Conservation (phyloP, 768 basidiomycete species). For the Melanogaster broomeanus region DNA sequence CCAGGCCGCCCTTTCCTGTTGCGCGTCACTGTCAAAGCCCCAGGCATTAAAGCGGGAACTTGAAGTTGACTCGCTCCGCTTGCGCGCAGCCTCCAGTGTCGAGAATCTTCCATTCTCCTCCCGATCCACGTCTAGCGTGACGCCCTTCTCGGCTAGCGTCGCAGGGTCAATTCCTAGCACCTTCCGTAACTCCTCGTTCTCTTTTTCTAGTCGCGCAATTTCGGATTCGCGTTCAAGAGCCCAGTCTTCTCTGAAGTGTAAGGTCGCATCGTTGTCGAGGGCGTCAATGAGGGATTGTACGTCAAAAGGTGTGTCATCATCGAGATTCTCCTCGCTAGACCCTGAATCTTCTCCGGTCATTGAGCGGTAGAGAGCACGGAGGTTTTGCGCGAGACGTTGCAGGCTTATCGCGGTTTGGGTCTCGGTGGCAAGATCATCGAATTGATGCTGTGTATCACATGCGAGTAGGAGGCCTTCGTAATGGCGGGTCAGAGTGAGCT, state of each 20-base stretch:
- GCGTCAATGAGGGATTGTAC: conserved; percentile 44
- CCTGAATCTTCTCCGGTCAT: conserved; percentile 61
- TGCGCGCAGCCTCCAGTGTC: conserved; percentile 21
- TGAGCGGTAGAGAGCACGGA: conserved; percentile 72
- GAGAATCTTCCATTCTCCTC: conserved; percentile 45
- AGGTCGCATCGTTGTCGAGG: conserved; percentile 41
- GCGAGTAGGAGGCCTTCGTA: conserved; percentile 81
- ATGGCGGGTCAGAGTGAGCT: conserved; percentile 82
- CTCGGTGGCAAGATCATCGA: conserved; percentile 57
- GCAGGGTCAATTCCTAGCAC: conserved; percentile 73
- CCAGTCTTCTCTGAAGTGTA: conserved; percentile 70
- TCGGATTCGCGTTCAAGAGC: conserved; percentile 85
- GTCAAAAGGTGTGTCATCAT: conserved; percentile 41
- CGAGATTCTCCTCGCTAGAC: conserved; percentile 25
- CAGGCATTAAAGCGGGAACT: conserved; percentile 25
- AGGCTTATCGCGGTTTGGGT: conserved; percentile 66
- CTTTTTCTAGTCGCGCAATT: conserved; percentile 75
- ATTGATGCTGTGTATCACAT: conserved; percentile 57
- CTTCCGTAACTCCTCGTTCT: conserved; percentile 79
- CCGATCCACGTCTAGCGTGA: conserved; percentile 48
- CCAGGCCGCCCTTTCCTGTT: conserved; percentile 26
- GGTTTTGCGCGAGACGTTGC: conserved; percentile 66
- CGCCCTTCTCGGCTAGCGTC: conserved; percentile 51
- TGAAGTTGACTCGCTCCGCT: conserved; percentile 28
- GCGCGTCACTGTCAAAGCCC: conserved; percentile 32